Evolutionary conservation across 106 monocot species (phyloP).

Genomic region (Dendrobium officinale): DNA sequence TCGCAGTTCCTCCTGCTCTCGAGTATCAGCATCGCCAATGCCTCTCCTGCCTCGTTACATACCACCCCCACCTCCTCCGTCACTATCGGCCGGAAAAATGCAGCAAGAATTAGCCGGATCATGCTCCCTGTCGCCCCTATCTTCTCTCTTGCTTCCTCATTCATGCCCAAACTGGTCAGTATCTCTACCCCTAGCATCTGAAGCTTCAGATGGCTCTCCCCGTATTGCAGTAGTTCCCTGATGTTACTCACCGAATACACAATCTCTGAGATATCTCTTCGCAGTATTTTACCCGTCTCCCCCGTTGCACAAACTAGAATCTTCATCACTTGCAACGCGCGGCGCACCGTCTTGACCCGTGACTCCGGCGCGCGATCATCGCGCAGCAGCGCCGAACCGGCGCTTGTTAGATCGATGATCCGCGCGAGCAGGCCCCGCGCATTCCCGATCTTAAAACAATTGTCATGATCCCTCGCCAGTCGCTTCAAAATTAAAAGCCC

Average conservation of each 20-base stretch:
- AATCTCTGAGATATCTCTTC: slow-evolving; percentile 37
- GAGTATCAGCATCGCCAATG: slow-evolving; percentile 59
- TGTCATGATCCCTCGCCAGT: slow-evolving; percentile 38
- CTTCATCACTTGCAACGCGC: slow-evolving; percentile 35
- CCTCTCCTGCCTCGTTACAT: slow-evolving; percentile 56
- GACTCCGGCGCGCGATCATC: slow-evolving; percentile 16
- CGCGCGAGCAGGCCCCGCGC: slow-evolving; percentile 41
- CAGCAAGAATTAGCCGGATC: slow-evolving; percentile 30
- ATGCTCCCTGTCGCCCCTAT: slow-evolving; percentile 55
- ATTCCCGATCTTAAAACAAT: slow-evolving; percentile 45
- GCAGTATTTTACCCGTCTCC: slow-evolving; percentile 32
- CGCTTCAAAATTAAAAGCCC: slow-evolving; percentile 52
- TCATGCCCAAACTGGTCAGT: slow-evolving; percentile 50
- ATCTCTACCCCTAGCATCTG: slow-evolving; percentile 57
- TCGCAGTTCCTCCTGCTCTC: slow-evolving; percentile 49
- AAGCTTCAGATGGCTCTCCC: slow-evolving; percentile 33
- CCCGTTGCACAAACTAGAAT: slow-evolving; percentile 41
- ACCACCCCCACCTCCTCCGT: slow-evolving; percentile 14
- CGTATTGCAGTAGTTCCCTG: slow-evolving; percentile 48
- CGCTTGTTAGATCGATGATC: slow-evolving; percentile 49
- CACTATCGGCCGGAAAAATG: slow-evolving; percentile 20
- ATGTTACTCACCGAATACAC: slow-evolving; percentile 58
- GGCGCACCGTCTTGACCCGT: slow-evolving; percentile 29
- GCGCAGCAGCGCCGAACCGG: slow-evolving; percentile 15
- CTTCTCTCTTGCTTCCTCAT: slow-evolving; percentile 36